Evolutionary conservation across 2,329 filamentous ascomycete species (phyloP).

Genomic region (Eutypella sp.): DNA sequence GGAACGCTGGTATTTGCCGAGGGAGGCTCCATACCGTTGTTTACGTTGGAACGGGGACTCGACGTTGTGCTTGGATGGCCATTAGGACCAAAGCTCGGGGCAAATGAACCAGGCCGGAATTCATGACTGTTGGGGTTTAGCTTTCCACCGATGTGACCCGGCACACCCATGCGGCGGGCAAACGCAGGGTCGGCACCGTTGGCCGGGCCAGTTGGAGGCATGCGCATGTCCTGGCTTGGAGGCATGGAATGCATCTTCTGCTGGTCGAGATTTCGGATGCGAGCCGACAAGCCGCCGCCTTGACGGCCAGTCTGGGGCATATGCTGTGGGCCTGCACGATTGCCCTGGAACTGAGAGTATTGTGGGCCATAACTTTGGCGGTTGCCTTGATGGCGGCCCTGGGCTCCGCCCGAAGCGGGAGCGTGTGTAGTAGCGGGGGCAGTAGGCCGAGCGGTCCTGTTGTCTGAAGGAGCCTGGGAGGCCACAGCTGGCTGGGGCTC

Average conservation of each 20-base stretch:
- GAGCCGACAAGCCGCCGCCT: slow-evolving; percentile 43
- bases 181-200: slow-evolving; percentile 49
- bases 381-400: slow-evolving; percentile 38
- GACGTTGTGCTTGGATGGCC: slow-evolving; percentile 61
- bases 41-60: slow-evolving; percentile 63
- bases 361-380: slow-evolving; percentile 47
- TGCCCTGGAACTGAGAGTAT: slow-evolving; percentile 42
- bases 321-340: slow-evolving; percentile 40
- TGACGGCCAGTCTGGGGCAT: slow-evolving; percentile 35
- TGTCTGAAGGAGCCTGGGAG: slow-evolving; percentile 17
- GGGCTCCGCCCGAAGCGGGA: slow-evolving; percentile 13
- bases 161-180: slow-evolving; percentile 49
- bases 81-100: slow-evolving; percentile 74
- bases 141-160: slow-evolving; percentile 49
- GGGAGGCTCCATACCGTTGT: slow-evolving; percentile 36
- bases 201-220: slow-evolving; percentile 69
- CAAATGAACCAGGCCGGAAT: slow-evolving; percentile 81
- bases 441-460: slow-evolving; percentile 26
- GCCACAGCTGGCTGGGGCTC: slow-evolving; percentile 35
- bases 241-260: slow-evolving; percentile 36
- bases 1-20: slow-evolving; percentile 20
- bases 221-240: slow-evolving; percentile 53
- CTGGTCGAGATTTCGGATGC: slow-evolving; percentile 48
- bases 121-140: slow-evolving; percentile 66
- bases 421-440: slow-evolving; percentile 18